Evolutionary conservation across 805 yeast species (phyloP), one percentile per base, ranked within the genome.

Genomic region (Teunomyces aglyptinius): DNA sequence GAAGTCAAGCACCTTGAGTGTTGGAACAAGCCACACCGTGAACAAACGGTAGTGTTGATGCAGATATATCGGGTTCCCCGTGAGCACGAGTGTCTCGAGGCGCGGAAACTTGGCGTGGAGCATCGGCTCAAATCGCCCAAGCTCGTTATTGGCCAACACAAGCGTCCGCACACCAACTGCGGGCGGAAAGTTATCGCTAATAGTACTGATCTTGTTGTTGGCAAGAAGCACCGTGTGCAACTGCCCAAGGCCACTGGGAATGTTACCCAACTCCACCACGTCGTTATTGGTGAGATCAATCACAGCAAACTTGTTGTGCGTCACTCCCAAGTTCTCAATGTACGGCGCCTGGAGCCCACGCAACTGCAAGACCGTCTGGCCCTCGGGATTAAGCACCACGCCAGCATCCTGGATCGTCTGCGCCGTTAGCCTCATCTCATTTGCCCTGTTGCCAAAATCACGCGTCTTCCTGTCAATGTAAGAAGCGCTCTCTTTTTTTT

Each of bases 251-350:
- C 35, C 45, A 3, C 58, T 16, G 0, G 84, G 88, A 31, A 78
- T 71, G 57, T 69, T 72, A 12, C 76, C 73, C 5, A 92, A 53
- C 2, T 71, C 72, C 1, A 74, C 64, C n/a, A 92, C 65, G 28
- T 80, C 84, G 64, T 92, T 92, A 57, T 85, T 83, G 0, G 92
- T 80, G 27, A 92, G 59, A 61, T 92, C 97, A 2, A 92, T 64
- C 12, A 75, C 80, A 49, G 75, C 83, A 60, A 65, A 66, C 36
- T 54, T 55, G 47, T 65, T 63, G 32, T 60, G 55, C 8, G 68
- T 58, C 32, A 56, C 52, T 6, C 65, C 65, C 20, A 72, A 58
- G 46, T 67, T 70, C 46, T 72, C 77, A 27, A 73, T 57, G 45
- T 47, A 59, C 4, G 67, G 62, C 5, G 71, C 59, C 27, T 63